Evolutionary conservation across 495 filamentous ascomycete genomes (phyloP), one percentile per base, ranked within the genome.

Genomic region (Melanomma pulvis-pyrius): DNA sequence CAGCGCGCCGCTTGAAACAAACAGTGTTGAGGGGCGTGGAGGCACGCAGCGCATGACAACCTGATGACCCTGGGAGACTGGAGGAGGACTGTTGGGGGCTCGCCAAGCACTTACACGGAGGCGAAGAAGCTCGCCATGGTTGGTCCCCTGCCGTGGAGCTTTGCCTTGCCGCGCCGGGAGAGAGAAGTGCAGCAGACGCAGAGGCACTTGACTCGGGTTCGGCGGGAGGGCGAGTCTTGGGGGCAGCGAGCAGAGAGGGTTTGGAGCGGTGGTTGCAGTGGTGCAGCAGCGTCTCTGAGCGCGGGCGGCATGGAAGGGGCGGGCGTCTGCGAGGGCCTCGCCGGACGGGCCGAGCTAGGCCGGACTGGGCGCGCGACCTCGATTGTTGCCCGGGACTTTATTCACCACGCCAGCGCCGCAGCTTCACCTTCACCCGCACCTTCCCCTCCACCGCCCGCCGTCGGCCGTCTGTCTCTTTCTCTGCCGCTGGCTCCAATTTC

Each of bases 81-180:
- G n/a, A 19, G 32, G 41, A 66, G 29, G 44, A n/a, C 44, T 46
- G 21, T 19, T 55, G 63, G 59, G 46, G 59, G 59, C 29, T 59
- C 46, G 61, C 59, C 65, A 69, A 72, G 62, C 28, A 74, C 72
- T 71, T 62, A 73, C 73, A 75, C 68, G 52, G 62, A 71, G 60
- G 71, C 69, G 63, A 75, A 75, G 60, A 75, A 75, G 30, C 67
- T 69, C 53, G 72, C 67, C 72, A 74, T 74, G 49, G 21, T 58
- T 74, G 49, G 21, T 48, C 51, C 24, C 13, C 61, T 46, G 59
- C 24, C 36, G 59, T 22, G 50, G 60, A 60, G 25, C 49, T 55
- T 28, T 56, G 62, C 62, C 25, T 46, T 21, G 49, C 39, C 34
- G 32, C 25, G 11, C 21, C n/a, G n/a, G 25, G 48, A 28, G 25